phyloP scores from a whole-genome alignment of 106 monocot species.

The Acorus calamus region DNA sequence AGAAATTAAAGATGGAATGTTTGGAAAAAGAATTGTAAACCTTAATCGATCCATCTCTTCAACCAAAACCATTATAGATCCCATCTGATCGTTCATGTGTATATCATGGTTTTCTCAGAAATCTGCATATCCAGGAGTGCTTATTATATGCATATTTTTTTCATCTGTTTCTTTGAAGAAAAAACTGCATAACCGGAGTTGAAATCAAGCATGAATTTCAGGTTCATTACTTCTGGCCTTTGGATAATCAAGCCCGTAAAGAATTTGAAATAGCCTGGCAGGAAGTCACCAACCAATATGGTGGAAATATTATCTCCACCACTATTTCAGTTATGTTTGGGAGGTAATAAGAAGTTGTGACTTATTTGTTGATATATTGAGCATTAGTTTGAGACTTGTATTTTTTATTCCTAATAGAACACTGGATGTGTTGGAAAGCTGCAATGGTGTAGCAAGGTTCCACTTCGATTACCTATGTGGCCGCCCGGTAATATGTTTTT shows the following conservation, averaged over 20 bases:
- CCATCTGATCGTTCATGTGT: too few species aligned
- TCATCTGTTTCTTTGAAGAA: too few species aligned
- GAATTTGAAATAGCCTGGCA: slow-evolving; percentile 50
- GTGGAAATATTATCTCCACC: slow-evolving; percentile 28
- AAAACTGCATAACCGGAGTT: too few species aligned
- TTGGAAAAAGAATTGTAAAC: too few species aligned
- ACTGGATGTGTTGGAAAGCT: slow-evolving; percentile 77
- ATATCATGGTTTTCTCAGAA: too few species aligned
- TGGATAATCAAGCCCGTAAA: slow-evolving; percentile 16
- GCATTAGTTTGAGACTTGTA: not conserved
- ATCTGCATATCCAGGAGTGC: too few species aligned
- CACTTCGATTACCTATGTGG: slow-evolving; percentile 86
- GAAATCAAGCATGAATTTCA: slow-evolving; percentile 11
- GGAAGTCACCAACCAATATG: slow-evolving; percentile 30
- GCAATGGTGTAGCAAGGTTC: slow-evolving; percentile 77
- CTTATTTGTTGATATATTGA: not conserved
- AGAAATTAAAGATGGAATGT: too few species aligned
- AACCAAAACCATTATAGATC: too few species aligned
- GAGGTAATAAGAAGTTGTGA: slow-evolving; percentile 25
- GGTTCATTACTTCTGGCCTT: slow-evolving; percentile 70
- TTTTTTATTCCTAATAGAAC: slow-evolving; percentile 25
- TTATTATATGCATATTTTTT: too few species aligned
- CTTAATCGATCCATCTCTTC: too few species aligned
- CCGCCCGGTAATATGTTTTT: slow-evolving; percentile 52
- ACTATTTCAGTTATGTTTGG: slow-evolving; percentile 92